These are phyloP conservation scores for Blastomyces percursus DNA, from an alignment of 2,329 filamentous ascomycete species.

Conservation along the genomic window DNA sequence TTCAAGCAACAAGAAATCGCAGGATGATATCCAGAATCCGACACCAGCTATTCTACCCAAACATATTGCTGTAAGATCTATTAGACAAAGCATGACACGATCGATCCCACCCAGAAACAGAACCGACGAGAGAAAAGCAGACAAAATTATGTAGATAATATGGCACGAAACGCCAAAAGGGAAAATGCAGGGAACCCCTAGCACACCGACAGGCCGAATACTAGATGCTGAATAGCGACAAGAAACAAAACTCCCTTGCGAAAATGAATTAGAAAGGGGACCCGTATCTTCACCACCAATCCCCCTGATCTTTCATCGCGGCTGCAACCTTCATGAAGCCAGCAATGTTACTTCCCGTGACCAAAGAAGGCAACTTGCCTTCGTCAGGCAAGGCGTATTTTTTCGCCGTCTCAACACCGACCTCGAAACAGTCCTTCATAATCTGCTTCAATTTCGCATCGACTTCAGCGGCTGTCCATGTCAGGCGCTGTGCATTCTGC, in stretches of 20 bases:
- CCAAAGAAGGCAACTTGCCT: conserved; percentile 77
- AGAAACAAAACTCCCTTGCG: not conserved
- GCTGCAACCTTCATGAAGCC: conserved; percentile 92
- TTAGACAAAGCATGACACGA: not conserved
- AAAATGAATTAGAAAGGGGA: not conserved
- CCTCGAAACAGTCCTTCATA: conserved; percentile 89
- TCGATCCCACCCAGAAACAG: not conserved
- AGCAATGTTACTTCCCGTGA: conserved; percentile 93
- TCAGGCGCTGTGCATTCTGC: conserved; percentile 81
- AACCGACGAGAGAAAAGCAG: not conserved
- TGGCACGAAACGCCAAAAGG: not conserved
- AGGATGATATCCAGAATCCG: not conserved
- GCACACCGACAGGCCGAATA: not conserved
- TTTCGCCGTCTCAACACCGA: conserved; percentile 79
- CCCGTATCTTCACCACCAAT: conserved; percentile 55
- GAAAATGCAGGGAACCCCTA: not conserved
- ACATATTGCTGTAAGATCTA: conserved; percentile 1
- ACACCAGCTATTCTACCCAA: not conserved
- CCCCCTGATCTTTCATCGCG: conserved; percentile 93
- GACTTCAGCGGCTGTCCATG: conserved; percentile 82
- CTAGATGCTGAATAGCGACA: not conserved
- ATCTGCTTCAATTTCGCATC: conserved; percentile 83
- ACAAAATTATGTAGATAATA: not conserved
- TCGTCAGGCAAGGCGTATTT: conserved; percentile 70
- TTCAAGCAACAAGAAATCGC: not conserved